phyloP scores from a whole-genome alignment of 768 basidiomycete genomes.

The Boletus fagicola region DNA sequence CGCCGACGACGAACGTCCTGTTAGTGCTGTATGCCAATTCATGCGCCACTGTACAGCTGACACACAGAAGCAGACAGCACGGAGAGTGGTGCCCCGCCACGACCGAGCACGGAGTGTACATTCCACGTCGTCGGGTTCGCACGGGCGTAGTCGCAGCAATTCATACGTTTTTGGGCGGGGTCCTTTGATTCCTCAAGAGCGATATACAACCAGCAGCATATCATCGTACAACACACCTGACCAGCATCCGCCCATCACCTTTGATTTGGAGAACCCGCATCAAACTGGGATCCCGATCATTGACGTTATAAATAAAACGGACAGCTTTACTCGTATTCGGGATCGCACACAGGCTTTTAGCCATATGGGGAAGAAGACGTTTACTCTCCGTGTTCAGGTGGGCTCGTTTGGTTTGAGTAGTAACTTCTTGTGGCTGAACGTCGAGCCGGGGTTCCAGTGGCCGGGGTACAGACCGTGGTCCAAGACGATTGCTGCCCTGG shows the following conservation, averaged over 20 bases:
- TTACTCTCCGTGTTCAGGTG: conserved; percentile 73
- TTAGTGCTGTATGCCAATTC: conserved; percentile 12
- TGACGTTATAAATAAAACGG: conserved; percentile 54
- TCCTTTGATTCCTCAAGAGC: conserved; percentile 23
- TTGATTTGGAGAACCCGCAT: conserved; percentile 50
- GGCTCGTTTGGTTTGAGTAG: conserved; percentile 16
- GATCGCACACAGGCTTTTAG: conserved; percentile 60
- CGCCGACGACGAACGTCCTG: conserved; percentile 8
- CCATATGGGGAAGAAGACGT: conserved; percentile 62
- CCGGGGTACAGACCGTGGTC: conserved; percentile 74
- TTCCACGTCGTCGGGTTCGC: conserved; percentile 6
- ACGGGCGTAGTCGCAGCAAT: conserved; percentile 3
- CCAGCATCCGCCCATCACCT: conserved; percentile 57
- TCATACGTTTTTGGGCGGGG: conserved; percentile 17
- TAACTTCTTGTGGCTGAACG: background rate
- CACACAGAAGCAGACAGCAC: conserved; percentile 17
- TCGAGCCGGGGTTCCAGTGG: conserved; percentile 48
- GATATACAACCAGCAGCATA: conserved; percentile 19
- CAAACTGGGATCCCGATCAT: conserved; percentile 59
- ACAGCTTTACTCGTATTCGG: conserved; percentile 49
- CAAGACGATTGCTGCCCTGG: conserved; percentile 72
- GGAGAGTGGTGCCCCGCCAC: conserved; percentile 21
- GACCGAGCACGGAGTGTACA: conserved; percentile 9
- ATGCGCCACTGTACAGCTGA: conserved; percentile 17
- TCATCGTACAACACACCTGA: conserved; percentile 1